Conservation (phyloP, 1,284 basidiomycete genomes). For the Puccinia triticina region DNA sequence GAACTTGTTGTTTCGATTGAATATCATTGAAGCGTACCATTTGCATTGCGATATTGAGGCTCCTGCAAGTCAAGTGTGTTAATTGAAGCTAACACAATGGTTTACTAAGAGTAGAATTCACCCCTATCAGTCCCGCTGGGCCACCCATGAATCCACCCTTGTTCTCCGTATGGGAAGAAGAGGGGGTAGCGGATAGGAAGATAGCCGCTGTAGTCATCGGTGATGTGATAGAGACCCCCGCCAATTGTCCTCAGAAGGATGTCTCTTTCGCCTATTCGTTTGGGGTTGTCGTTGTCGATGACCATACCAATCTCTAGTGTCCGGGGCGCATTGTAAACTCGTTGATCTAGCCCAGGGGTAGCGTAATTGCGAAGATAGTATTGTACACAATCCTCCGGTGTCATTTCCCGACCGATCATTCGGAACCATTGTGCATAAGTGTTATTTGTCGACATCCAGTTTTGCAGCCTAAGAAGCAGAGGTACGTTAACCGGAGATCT, state of each 20-base stretch:
- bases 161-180: too few species aligned
- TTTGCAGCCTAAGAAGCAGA: not conserved
- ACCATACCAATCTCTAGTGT: not conserved
- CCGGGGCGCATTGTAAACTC: conserved; percentile 4
- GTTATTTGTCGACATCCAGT: not conserved
- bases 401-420: too few species aligned
- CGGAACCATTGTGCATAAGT: not conserved
- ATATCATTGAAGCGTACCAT: conserved; percentile 18
- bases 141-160: not conserved
- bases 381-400: not conserved
- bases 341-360: not conserved
- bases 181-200: conserved; percentile 20
- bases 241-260: not conserved
- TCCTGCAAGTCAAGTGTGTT: not conserved
- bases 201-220: conserved; percentile 18
- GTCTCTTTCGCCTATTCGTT: not conserved
- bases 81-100: too few species aligned
- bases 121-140: too few species aligned
- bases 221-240: not conserved
- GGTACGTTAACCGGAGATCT: not conserved
- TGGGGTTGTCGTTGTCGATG: not conserved
- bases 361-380: not conserved
- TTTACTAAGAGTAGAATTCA: too few species aligned
- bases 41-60: not conserved
- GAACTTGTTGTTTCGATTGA: not conserved